Percentiles rank a stretch among this genome's conserved stretches.
Conservation (phyloP, 164 flowering plant species). For the Chloranthus sessilifolius region DNA sequence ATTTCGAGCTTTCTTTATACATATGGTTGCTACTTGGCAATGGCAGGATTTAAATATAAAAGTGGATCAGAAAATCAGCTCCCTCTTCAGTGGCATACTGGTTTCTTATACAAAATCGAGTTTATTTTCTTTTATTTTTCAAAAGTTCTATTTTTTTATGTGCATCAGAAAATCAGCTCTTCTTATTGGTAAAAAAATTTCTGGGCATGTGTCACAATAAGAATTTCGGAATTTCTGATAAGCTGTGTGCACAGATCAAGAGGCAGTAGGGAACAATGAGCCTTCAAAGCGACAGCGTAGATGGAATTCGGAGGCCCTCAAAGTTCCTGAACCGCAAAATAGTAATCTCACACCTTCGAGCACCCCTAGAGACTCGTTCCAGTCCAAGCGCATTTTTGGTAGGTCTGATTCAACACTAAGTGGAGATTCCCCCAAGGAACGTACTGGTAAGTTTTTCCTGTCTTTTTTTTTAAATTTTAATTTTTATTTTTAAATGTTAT, state of each 20-base stretch:
- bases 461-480: background rate
- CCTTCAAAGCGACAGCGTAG: slow-evolving; percentile 71
- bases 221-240: too few relatives aligned
- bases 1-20: too few relatives aligned
- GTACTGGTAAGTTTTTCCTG: slow-evolving; percentile 54
- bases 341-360: slow-evolving; percentile 26
- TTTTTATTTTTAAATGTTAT: background rate
- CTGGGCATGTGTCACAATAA: too few relatives aligned
- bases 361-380: slow-evolving; percentile 37
- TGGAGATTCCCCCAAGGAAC: slow-evolving; percentile 68
- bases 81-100: too few relatives aligned
- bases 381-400: slow-evolving; percentile 38
- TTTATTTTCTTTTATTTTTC: too few relatives aligned
- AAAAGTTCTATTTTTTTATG: too few relatives aligned
- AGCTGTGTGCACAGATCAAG: slow-evolving; percentile 42
- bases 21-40: too few relatives aligned
- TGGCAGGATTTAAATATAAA: too few relatives aligned
- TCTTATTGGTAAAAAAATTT: too few relatives aligned
- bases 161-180: too few relatives aligned
- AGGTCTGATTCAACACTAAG: slow-evolving; percentile 46
- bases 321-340: slow-evolving; percentile 41
- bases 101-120: too few relatives aligned
- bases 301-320: slow-evolving; percentile 60
- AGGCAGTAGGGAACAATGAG: slow-evolving; percentile 41
- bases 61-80: too few relatives aligned